Evolutionary conservation across 345 rosid species (phyloP).

Genomic region (Excoecaria agallocha): DNA sequence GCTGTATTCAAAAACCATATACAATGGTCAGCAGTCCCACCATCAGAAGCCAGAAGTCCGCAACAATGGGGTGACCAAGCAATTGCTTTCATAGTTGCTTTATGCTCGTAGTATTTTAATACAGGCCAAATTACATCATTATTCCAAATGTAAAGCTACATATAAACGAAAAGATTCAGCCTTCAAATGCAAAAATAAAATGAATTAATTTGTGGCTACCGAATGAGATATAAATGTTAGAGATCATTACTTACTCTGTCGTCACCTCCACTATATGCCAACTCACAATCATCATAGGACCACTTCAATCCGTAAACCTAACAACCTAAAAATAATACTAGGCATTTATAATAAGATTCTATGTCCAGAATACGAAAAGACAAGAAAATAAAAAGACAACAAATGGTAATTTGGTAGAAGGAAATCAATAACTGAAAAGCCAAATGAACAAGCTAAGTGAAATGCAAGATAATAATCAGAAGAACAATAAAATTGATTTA

Average conservation of each 20-base stretch:
- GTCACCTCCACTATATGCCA: conserved; percentile 98
- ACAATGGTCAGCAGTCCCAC: conserved; percentile 95
- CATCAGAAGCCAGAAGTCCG: conserved; percentile 98
- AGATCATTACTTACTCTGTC: conserved; percentile 55
- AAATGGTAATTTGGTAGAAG: conserved; percentile 2
- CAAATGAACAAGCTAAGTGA: neutral
- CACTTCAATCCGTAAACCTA: conserved; percentile 96
- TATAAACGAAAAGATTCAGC: conserved; percentile 19
- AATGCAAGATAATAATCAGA: neutral
- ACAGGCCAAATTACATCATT: conserved; percentile 90
- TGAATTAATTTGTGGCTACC: neutral
- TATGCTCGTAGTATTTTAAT: conserved; percentile 83
- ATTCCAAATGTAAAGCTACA: conserved; percentile 97
- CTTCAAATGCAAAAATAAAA: conserved; percentile 1
- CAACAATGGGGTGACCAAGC: conserved; percentile 99
- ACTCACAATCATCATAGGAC: conserved; percentile 94
- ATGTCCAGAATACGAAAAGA: conserved; percentile 2
- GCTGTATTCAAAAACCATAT: conserved; percentile 98
- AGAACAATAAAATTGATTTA: neutral
- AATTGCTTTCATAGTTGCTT: conserved; percentile 98
- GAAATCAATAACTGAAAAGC: neutral
- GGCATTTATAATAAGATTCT: conserved; percentile 3
- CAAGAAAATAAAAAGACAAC: neutral
- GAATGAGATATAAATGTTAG: neutral
- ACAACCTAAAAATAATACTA: conserved; percentile 22